Evolutionary conservation across 169 alveolate species (phyloP).

Genomic region (Sarcocystis neurona): DNA sequence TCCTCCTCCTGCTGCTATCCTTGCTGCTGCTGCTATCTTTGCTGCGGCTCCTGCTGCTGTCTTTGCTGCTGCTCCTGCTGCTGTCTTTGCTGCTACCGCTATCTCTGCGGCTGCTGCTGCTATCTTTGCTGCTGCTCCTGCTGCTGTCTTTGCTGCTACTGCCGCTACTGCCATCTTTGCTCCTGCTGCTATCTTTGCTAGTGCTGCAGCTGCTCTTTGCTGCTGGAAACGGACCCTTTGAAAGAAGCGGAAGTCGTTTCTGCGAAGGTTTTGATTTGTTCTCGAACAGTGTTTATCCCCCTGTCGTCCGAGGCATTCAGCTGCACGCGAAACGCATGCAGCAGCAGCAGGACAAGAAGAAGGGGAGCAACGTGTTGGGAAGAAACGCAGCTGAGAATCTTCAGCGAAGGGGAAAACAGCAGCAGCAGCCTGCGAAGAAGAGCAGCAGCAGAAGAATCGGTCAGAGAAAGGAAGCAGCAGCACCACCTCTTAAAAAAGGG

Average conservation of each 20-base stretch:
- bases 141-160: no score
- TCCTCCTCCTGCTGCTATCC: no score
- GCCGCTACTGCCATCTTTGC: not conserved
- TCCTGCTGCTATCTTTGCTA: not conserved
- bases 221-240: slow-evolving; percentile 39
- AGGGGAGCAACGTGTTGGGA: not conserved
- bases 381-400: not conserved
- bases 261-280: slow-evolving; percentile 92
- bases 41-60: no score
- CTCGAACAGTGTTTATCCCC: slow-evolving; percentile 97
- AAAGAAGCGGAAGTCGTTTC: slow-evolving; percentile 77
- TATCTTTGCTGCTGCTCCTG: no score
- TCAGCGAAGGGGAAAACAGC: not conserved
- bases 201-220: not conserved
- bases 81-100: no score
- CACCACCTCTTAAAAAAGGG: not conserved
- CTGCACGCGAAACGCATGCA: slow-evolving; percentile 53
- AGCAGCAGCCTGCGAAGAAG: no score
- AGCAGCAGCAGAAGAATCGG: not conserved
- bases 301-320: slow-evolving; percentile 98
- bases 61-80: no score
- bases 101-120: no score
- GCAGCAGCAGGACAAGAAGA: not conserved
- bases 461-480: not conserved
- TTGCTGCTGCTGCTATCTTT: no score